Evolutionary conservation across 768 basidiomycete species (phyloP).

Genomic region (Kwoniella shandongensis): DNA sequence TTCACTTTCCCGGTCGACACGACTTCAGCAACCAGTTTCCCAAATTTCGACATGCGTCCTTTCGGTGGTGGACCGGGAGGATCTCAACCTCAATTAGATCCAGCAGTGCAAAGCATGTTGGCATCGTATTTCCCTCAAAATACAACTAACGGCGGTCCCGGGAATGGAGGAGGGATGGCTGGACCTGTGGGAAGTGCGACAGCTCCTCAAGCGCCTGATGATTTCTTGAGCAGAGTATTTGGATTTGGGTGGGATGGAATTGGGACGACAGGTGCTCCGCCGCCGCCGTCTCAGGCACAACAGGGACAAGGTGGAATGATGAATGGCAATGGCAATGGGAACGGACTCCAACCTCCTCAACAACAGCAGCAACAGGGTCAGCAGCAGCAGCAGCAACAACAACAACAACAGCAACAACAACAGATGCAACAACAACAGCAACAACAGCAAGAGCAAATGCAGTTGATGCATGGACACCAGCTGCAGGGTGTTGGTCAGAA

Average conservation of each 20-base stretch:
- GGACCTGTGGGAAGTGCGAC: slow-evolving; percentile 7
- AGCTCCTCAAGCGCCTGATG: slow-evolving; percentile 37
- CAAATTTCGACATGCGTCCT: slow-evolving; percentile 11
- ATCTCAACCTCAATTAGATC: slow-evolving; percentile 29
- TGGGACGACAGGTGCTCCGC: not conserved
- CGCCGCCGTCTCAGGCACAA: not conserved
- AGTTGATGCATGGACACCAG: not conserved
- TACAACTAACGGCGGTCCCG: not conserved
- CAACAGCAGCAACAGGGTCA: not conserved
- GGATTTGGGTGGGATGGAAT: slow-evolving; percentile 41
- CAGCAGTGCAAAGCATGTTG: slow-evolving; percentile 46
- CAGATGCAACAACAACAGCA: not conserved
- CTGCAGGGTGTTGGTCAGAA: slow-evolving; percentile 6
- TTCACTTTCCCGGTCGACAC: slow-evolving; percentile 35
- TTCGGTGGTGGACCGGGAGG: not conserved
- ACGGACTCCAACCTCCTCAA: not conserved
- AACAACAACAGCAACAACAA: not conserved
- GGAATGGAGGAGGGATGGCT: slow-evolving; percentile 1
- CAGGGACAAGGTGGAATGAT: not conserved
- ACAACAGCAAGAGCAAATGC: slow-evolving; percentile 2
- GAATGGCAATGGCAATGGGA: not conserved
- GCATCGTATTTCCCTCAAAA: slow-evolving; percentile 39
- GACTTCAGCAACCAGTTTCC: slow-evolving; percentile 20
- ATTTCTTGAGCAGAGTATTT: slow-evolving; percentile 46
- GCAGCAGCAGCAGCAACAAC: not conserved